Percentiles rank a stretch among this genome's conserved stretches.
phyloP scores from a whole-genome alignment of 2,329 filamentous ascomycete species.

The Phialemonium atrogriseum region DNA sequence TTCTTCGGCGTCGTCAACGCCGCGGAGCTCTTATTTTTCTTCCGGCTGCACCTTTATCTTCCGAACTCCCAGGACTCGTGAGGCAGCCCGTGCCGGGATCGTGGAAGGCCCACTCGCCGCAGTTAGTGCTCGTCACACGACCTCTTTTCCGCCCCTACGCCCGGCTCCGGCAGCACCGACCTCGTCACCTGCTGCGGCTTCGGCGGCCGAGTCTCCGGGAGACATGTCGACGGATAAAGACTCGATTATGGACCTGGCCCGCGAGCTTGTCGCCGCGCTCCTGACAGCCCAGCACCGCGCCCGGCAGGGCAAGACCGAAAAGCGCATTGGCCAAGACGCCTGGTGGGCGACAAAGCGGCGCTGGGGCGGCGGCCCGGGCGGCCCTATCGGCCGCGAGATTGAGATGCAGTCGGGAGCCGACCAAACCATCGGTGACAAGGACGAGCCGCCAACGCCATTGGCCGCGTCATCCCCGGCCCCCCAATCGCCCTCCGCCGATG shows the following conservation, averaged over 20 bases:
- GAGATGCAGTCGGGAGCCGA: constrained; percentile 30
- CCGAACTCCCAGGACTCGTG: constrained; percentile 50
- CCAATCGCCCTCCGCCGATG: background rate
- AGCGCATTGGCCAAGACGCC: constrained; percentile 45
- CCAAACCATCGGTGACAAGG: constrained; percentile 36
- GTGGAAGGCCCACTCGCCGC: constrained; percentile 55
- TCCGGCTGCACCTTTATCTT: constrained; percentile 53
- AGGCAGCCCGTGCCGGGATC: constrained; percentile 49
- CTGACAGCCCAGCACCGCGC: constrained; percentile 56
- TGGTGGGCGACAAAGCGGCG: constrained; percentile 56
- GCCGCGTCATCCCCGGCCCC: background rate
- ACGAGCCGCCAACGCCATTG: constrained; percentile 19
- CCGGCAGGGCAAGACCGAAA: constrained; percentile 48
- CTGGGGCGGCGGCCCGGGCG: constrained; percentile 56
- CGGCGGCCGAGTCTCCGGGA: background rate
- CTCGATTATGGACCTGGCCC: constrained; percentile 51
- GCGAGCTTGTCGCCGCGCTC: constrained; percentile 52
- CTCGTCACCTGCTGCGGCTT: constrained; percentile 4
- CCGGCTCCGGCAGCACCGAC: constrained; percentile 4
- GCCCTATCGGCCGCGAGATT: constrained; percentile 54
- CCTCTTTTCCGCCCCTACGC: constrained; percentile 31
- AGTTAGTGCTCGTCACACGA: constrained; percentile 48
- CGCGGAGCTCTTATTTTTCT: constrained; percentile 45
- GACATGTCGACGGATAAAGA: constrained; percentile 29
- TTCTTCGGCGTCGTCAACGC: too few species aligned